Evolutionary conservation across 192 early-diverging fungal genomes (phyloP).

Genomic region (Piromyces sp.): DNA sequence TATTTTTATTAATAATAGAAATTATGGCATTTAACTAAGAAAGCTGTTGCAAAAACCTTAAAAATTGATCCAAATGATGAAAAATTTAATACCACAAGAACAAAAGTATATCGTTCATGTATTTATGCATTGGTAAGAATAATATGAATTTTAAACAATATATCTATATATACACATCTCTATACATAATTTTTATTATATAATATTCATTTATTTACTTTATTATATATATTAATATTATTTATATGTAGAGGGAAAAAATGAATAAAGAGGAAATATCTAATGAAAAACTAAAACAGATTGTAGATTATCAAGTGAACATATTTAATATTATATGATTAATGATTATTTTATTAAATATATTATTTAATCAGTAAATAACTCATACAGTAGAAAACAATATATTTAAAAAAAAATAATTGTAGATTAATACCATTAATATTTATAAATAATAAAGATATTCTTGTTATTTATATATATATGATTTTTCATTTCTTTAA

Average conservation of each 20-base stretch:
- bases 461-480: too few species aligned
- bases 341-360: background rate
- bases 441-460: too few species aligned
- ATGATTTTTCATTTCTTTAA: too few species aligned
- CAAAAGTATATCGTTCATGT: background rate
- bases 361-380: too few species aligned
- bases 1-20: background rate
- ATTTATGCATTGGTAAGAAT: background rate
- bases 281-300: background rate
- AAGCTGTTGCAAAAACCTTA: background rate
- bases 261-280: background rate
- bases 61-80: background rate
- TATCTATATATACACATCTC: background rate
- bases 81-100: background rate
- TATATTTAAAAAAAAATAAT: too few species aligned
- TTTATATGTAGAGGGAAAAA: background rate
- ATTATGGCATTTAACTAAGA: background rate
- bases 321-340: background rate
- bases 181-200: background rate
- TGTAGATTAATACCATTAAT: too few species aligned
- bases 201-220: background rate
- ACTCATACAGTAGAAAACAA: too few species aligned
- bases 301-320: background rate
- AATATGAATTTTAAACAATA: background rate
- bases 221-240: too few species aligned